Evolutionary conservation across 164 flowering plant genomes (phyloP).

Genomic region (Platanus orientalis): DNA sequence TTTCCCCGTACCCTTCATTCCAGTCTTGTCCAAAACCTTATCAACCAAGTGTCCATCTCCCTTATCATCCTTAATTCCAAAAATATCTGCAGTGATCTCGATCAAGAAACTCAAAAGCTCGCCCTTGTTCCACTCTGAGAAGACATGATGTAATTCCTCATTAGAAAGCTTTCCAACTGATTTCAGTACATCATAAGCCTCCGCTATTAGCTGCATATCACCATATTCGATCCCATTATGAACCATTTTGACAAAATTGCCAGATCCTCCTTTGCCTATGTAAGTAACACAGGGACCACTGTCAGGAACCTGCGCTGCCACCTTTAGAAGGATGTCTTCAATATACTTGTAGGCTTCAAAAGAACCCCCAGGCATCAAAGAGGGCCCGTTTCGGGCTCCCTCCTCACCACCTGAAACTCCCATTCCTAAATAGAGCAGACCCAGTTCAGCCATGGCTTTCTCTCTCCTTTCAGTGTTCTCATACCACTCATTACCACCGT

Average conservation of each 20-base stretch:
- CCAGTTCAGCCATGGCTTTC: conserved; percentile 2
- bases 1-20: conserved; percentile 50
- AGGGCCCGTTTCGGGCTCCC: conserved; percentile 16
- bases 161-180: background rate
- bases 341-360: no score
- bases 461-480: conserved; percentile 18
- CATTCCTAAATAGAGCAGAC: conserved; percentile 1
- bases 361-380: background rate
- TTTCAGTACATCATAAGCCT: background rate
- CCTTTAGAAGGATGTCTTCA: no score
- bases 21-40: no score
- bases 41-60: no score
- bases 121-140: background rate
- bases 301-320: no score
- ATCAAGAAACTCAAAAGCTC: background rate
- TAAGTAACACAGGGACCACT: no score
- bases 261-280: conserved; percentile 40
- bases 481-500: conserved; percentile 20
- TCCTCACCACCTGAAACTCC: conserved; percentile 20
- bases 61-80: background rate
- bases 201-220: conserved; percentile 15
- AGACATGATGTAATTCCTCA: background rate
- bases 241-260: conserved; percentile 47
- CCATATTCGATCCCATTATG: conserved; percentile 48
- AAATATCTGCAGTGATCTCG: background rate